Percentiles rank a stretch among this genome's conserved stretches.
phyloP scores from a whole-genome alignment of 176 grass and related monocot species.

The Carex kokanica region DNA sequence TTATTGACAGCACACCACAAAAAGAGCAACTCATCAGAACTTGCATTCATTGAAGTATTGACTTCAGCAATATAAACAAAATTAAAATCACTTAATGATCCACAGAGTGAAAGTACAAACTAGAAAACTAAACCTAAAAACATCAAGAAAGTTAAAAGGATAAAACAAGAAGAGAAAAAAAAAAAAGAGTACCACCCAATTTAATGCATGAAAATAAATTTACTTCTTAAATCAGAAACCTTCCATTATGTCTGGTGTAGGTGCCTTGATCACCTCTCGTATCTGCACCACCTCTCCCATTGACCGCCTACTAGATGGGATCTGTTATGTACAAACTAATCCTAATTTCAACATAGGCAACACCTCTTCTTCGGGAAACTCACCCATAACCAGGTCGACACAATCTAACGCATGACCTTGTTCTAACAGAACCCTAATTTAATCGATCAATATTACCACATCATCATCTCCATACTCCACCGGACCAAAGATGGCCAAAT shows the following conservation, averaged over 20 bases:
- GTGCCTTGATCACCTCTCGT: conserved; percentile 87
- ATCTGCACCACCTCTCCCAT: conserved; percentile 97
- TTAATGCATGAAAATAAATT: neutral
- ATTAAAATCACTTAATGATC: conserved; percentile 10
- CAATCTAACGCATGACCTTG: conserved; percentile 60
- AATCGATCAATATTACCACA: conserved; percentile 71
- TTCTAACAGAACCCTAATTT: conserved; percentile 54
- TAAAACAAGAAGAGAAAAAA: neutral
- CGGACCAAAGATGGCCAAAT: no score
- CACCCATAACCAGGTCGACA: conserved; percentile 59
- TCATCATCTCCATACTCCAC: conserved; percentile 86
- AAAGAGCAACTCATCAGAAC: neutral
- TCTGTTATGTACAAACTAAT: conserved; percentile 91
- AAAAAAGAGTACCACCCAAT: neutral
- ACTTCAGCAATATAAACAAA: conserved; percentile 4
- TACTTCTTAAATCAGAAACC: conserved; percentile 36
- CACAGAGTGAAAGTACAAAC: conserved; percentile 25
- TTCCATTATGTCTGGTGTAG: conserved; percentile 44
- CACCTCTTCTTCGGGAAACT: conserved; percentile 89
- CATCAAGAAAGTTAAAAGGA: conserved; percentile 1
- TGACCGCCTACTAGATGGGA: conserved; percentile 77
- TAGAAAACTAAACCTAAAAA: conserved; percentile 9
- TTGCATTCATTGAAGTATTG: conserved; percentile 18
- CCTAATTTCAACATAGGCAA: conserved; percentile 87
- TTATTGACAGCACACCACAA: neutral